Percentiles rank a stretch among this genome's conserved stretches.
These are phyloP conservation scores for Phytophthora fragariae DNA, from an alignment of 352 stramenopile genomes.

Conservation along the genomic window DNA sequence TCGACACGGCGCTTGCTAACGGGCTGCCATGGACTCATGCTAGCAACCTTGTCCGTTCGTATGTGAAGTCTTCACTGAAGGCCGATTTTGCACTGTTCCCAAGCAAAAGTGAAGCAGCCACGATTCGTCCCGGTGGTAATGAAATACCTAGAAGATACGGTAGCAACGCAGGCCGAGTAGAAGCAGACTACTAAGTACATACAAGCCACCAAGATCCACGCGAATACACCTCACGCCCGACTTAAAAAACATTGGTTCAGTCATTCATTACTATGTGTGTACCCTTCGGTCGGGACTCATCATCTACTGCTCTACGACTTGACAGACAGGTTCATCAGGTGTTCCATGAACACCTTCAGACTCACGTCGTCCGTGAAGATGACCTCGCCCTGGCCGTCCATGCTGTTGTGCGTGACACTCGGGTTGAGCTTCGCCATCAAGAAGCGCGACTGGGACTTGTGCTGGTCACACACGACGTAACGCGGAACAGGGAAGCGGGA, in stretches of 20 bases:
- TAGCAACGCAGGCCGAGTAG: too few relatives aligned
- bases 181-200: not conserved
- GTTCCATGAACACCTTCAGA: slow-evolving; percentile 99
- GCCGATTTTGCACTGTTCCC: too few relatives aligned
- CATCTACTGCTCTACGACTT: slow-evolving; percentile 68
- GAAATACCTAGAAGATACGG: too few relatives aligned
- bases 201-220: not conserved
- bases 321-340: slow-evolving; percentile 94
- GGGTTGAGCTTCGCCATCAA: slow-evolving; percentile 99
- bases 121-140: too few relatives aligned
- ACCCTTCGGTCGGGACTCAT: slow-evolving; percentile 18
- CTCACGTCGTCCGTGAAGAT: slow-evolving; percentile 99
- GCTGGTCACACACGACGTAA: slow-evolving; percentile 99
- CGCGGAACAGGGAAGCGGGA: slow-evolving; percentile 98
- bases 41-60: too few relatives aligned
- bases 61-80: too few relatives aligned
- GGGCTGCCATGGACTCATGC: too few relatives aligned
- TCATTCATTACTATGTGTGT: slow-evolving; percentile 31
- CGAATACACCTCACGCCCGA: not conserved
- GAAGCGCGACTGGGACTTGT: slow-evolving; percentile 99
- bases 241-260: slow-evolving; percentile 1
- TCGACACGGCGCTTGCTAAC: too few relatives aligned
- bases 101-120: too few relatives aligned
- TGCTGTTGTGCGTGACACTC: slow-evolving; percentile 97
- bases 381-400: slow-evolving; percentile 93